Percentiles rank a stretch among this genome's conserved stretches.
Evolutionary conservation across 129 eudicot genomes (phyloP).

Genomic region (Escallonia herrerae): DNA sequence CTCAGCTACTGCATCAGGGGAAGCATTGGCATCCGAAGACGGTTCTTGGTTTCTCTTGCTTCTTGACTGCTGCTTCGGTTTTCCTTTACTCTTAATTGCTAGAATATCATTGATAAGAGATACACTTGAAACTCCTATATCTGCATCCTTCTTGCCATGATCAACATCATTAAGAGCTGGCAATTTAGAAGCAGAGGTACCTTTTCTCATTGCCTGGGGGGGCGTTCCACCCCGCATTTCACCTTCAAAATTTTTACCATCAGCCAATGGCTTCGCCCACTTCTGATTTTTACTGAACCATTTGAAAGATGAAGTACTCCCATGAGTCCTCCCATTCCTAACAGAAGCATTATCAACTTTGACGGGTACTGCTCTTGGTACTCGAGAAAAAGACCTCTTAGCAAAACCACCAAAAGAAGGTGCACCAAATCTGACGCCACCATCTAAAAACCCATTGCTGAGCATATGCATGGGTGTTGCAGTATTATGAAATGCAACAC

Average conservation of each 20-base stretch:
- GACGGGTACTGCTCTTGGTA: constrained; percentile 24
- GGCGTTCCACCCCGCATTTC: no score
- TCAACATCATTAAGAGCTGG: constrained; percentile 27
- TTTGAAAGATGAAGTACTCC: constrained; percentile 15
- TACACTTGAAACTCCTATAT: constrained; percentile 3
- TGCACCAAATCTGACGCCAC: constrained; percentile 22
- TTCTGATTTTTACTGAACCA: constrained; percentile 28
- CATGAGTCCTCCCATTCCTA: constrained; percentile 24
- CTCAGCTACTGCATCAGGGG: constrained; percentile 25
- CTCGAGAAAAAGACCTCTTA: constrained; percentile 40
- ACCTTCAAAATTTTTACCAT: constrained; percentile 23
- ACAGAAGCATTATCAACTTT: constrained; percentile 12
- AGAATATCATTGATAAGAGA: constrained; percentile 7
- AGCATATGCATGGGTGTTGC: constrained; percentile 18
- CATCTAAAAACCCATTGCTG: constrained; percentile 24
- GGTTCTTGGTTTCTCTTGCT: constrained; percentile 33
- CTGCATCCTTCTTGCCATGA: constrained; percentile 18
- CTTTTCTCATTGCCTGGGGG: constrained; percentile 7
- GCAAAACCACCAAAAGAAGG: constrained; percentile 19
- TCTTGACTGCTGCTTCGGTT: constrained; percentile 37
- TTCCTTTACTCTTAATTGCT: constrained; percentile 31
- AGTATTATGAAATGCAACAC: constrained; percentile 22
- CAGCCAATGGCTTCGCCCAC: constrained; percentile 31
- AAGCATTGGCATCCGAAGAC: constrained; percentile 15
- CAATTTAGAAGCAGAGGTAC: constrained; percentile 15